Evolutionary conservation across 768 basidiomycete genomes (phyloP).

Genomic region (Vararia minispora): DNA sequence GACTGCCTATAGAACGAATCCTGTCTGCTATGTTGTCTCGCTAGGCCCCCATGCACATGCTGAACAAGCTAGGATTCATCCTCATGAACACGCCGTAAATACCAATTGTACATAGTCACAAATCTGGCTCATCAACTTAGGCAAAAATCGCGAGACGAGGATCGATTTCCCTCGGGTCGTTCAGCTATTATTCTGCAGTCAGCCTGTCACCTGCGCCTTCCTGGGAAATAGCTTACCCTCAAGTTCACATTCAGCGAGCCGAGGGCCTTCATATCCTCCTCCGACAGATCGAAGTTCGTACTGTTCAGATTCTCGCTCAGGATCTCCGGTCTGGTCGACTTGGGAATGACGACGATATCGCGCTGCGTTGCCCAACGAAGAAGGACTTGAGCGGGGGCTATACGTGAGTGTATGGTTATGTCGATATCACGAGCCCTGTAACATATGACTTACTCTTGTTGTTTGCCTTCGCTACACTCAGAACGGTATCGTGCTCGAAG

Average conservation of each 20-base stretch:
- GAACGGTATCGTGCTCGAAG: slow-evolving; percentile 36
- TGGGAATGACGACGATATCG: slow-evolving; percentile 39
- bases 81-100: no score
- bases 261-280: slow-evolving; percentile 47
- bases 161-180: slow-evolving; percentile 61
- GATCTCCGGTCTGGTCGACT: slow-evolving; percentile 29
- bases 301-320: slow-evolving; percentile 35
- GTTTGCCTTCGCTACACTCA: slow-evolving; percentile 34
- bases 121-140: slow-evolving; percentile 18
- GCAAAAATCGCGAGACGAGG: slow-evolving; percentile 60
- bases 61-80: no score
- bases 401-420: not conserved
- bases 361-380: slow-evolving; percentile 40
- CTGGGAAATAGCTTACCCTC: slow-evolving; percentile 34
- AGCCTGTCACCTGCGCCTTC: slow-evolving; percentile 6
- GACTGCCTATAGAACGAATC: no score
- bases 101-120: no score
- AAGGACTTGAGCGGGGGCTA: slow-evolving; percentile 32
- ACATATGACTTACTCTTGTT: slow-evolving; percentile 35
- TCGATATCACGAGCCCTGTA: not conserved
- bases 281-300: slow-evolving; percentile 37
- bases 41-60: no score
- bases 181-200: slow-evolving; percentile 38
- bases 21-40: no score
- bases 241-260: slow-evolving; percentile 48